These are phyloP conservation scores for Leptomonas pyrrhocoris DNA, from an alignment of 208 protist species.

Conservation along the genomic window DNA sequence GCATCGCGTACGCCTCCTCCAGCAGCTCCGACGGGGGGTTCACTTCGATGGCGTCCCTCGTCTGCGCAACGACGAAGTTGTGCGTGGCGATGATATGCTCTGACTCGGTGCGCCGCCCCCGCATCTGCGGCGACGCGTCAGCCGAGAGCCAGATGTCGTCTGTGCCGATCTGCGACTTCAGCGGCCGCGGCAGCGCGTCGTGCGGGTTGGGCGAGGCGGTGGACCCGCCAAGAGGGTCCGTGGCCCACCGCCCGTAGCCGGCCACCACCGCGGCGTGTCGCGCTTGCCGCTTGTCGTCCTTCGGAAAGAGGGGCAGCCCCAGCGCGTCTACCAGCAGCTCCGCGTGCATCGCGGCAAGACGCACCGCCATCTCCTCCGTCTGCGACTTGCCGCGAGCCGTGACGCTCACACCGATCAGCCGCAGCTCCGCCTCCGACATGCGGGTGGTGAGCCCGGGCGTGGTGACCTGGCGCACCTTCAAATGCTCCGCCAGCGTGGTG, in stretches of 20 bases:
- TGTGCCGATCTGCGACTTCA: constrained; percentile 75
- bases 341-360: constrained; percentile 82
- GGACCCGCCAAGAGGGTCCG: constrained; percentile 40
- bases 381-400: constrained; percentile 61
- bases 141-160: constrained; percentile 72
- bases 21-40: constrained; percentile 61
- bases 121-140: constrained; percentile 6
- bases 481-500: constrained; percentile 40
- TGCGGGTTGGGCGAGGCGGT: constrained; percentile 33
- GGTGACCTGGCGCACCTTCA: constrained; percentile 35
- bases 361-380: constrained; percentile 59
- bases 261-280: constrained; percentile 58
- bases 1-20: constrained; percentile 47
- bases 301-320: constrained; percentile 61
- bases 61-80: constrained; percentile 56
- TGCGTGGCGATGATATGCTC: constrained; percentile 64
- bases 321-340: constrained; percentile 81
- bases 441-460: constrained; percentile 40
- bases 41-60: constrained; percentile 62
- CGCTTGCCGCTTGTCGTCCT: constrained; percentile 50
- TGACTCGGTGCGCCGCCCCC: constrained; percentile 37
- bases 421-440: constrained; percentile 65
- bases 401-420: constrained; percentile 38
- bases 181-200: constrained; percentile 63
- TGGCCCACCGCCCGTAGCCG: constrained; percentile 78